Evolutionary conservation across 176 grass and related monocot genomes (phyloP).

Genomic region (Triticum aestivum): DNA sequence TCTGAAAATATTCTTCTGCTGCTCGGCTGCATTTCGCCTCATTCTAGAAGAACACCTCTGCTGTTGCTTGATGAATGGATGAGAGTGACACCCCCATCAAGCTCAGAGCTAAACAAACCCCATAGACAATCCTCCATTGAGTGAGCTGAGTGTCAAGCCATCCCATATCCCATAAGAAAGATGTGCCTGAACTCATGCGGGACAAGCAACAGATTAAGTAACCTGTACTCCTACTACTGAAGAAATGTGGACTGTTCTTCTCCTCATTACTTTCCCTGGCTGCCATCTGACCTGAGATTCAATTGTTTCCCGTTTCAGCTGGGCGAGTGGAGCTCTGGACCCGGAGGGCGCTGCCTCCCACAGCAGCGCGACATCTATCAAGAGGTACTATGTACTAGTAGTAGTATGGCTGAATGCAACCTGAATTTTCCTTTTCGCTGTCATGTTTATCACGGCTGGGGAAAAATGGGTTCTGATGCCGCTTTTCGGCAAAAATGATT

Average conservation of each 20-base stretch:
- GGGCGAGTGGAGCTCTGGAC: constrained; percentile 96
- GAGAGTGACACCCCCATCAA: neutral
- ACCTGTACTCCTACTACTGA: neutral
- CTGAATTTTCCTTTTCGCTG: neutral
- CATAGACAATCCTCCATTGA: neutral
- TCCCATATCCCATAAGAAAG: constrained; percentile 2
- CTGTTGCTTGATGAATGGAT: neutral
- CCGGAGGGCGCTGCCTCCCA: constrained; percentile 58
- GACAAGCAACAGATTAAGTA: constrained; percentile 27
- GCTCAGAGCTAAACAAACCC: neutral
- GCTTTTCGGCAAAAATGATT: constrained; percentile 35
- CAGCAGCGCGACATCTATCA: constrained; percentile 77
- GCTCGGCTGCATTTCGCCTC: neutral
- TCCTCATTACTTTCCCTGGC: constrained; percentile 15
- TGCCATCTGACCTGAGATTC: constrained; percentile 24
- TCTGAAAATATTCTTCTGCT: neutral
- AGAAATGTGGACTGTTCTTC: constrained; percentile 6
- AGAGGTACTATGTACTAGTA: constrained; percentile 43
- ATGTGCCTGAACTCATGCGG: neutral
- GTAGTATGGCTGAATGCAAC: neutral
- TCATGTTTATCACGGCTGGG: neutral
- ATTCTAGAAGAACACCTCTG: neutral
- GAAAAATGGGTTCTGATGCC: neutral
- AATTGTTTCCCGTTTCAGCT: constrained; percentile 50
- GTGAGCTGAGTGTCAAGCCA: constrained; percentile 21